phyloP scores from a whole-genome alignment of 2,329 filamentous ascomycete genomes.

The Colletotrichum cereale region DNA sequence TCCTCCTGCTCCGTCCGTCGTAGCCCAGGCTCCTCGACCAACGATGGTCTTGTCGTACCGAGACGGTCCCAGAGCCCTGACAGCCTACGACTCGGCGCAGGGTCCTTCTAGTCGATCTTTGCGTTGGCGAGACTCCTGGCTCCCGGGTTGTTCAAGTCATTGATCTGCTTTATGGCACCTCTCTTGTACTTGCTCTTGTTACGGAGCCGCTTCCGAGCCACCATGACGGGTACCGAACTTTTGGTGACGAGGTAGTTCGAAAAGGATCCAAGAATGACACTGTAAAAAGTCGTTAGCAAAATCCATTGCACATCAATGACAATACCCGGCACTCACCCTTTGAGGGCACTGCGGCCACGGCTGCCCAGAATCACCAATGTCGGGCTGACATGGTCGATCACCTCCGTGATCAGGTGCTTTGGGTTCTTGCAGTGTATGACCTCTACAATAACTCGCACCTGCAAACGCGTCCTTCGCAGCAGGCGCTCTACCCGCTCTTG shows the following conservation, averaged over 20 bases:
- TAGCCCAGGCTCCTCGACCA: not conserved
- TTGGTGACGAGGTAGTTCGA: conserved; percentile 98
- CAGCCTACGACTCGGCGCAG: conserved; percentile 32
- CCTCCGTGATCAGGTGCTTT: conserved; percentile 94
- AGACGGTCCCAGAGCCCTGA: conserved; percentile 7
- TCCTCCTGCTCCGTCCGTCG: not conserved
- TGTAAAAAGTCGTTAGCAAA: conserved; percentile 56
- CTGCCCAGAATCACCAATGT: conserved; percentile 95
- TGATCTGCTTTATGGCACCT: conserved; percentile 78
- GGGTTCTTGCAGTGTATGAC: conserved; percentile 99
- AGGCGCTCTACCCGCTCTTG: conserved; percentile 87
- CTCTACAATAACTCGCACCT: conserved; percentile 94
- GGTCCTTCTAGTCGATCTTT: conserved; percentile 74
- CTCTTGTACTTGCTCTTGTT: conserved; percentile 88
- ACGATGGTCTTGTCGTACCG: conserved; percentile 8
- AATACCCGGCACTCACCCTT: conserved; percentile 74
- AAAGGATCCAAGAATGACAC: conserved; percentile 94
- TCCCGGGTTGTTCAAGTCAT: conserved; percentile 81
- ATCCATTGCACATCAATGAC: not conserved
- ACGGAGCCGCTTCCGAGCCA: conserved; percentile 88
- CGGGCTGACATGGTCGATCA: conserved; percentile 92
- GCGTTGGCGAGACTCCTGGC: conserved; percentile 76
- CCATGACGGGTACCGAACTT: conserved; percentile 97
- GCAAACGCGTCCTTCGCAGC: conserved; percentile 89
- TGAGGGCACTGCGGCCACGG: conserved; percentile 89